Base-by-base conservation (phyloP, 768 basidiomycete genomes). In the Hygrophorus pudorinus region DNA sequence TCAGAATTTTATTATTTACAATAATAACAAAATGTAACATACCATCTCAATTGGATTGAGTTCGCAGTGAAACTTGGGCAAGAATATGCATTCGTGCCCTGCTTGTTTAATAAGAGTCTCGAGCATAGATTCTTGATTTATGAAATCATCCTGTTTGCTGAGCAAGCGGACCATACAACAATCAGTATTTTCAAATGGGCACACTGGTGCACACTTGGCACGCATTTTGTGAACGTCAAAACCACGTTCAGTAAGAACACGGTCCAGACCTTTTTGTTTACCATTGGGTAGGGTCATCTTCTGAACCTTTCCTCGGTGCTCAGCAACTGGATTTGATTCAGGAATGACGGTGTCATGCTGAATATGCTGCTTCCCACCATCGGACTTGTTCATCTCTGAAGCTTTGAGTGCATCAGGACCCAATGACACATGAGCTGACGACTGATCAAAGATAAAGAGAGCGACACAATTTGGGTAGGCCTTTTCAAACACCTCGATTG, bases 21-120 rank as follows among this genome's bases (percentile, higher is more conserved):
- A n/a, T n/a, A 14, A 17, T 8, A 32, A 41, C 32, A 13, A 5
- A 45, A 18, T 36, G 33, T 45, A 7, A 40, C 56, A 41, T 50
- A 61, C 58, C 58, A 63, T 61, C 49, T 67, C 66, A 51, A 68
- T 68, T 30, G 60, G 59, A 48, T n/a, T n/a, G n/a, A n/a, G n/a
- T n/a, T n/a, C n/a, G n/a, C n/a, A n/a, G n/a, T n/a, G n/a, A n/a
- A n/a, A n/a, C n/a, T n/a, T n/a, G n/a, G n/a, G n/a, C n/a, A n/a
- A n/a, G n/a, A n/a, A n/a, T n/a, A n/a, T n/a, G n/a, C n/a, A n/a
- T n/a, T n/a, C n/a, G n/a, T n/a, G n/a, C n/a, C n/a, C n/a, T n/a
- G n/a, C n/a, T n/a, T n/a, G n/a, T n/a, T n/a, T n/a, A n/a, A n/a
- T n/a, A n/a, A n/a, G n/a, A n/a, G n/a, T n/a, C n/a, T n/a, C 54